Evolutionary conservation across 768 basidiomycete genomes (phyloP).

Genomic region (Lactarius trivialis): DNA sequence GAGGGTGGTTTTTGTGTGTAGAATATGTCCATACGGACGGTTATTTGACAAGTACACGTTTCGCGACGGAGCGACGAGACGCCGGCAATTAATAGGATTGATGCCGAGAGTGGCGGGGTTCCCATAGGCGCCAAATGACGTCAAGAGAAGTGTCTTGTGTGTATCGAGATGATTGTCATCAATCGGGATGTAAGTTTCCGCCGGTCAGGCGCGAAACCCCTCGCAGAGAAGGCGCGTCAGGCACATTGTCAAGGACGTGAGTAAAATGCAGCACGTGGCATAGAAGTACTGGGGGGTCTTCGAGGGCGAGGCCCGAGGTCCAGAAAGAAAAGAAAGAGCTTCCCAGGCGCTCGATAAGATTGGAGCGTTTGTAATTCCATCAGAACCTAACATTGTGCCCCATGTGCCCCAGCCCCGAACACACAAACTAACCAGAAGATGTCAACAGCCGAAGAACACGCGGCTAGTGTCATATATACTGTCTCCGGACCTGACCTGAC

Average conservation of each 20-base stretch:
- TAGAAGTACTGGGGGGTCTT: slow-evolving; percentile 5
- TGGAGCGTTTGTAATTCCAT: slow-evolving; percentile 16
- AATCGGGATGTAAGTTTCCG: slow-evolving; percentile 21
- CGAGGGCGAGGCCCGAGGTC: slow-evolving; percentile 6
- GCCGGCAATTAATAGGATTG: not conserved
- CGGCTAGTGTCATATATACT: not conserved
- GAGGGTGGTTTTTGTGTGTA: not conserved
- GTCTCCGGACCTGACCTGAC: too few relatives aligned
- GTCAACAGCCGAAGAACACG: not conserved
- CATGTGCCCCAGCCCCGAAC: not conserved
- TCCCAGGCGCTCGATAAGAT: slow-evolving; percentile 13
- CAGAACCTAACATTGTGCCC: slow-evolving; percentile 5
- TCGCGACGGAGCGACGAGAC: not conserved
- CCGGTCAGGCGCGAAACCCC: slow-evolving; percentile 7
- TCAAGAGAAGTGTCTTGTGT: slow-evolving; percentile 7
- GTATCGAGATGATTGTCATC: slow-evolving; percentile 10
- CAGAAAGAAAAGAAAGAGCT: not conserved
- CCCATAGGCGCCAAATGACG: slow-evolving; percentile 8
- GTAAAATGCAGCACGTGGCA: slow-evolving; percentile 4
- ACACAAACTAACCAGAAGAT: not conserved
- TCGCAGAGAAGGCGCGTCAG: not conserved
- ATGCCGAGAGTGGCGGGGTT: not conserved
- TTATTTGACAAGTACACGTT: slow-evolving; percentile 4
- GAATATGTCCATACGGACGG: not conserved
- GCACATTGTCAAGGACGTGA: not conserved